phyloP scores from a whole-genome alignment of 148 eudicot genomes.

The Vaccinium corymbosum region DNA sequence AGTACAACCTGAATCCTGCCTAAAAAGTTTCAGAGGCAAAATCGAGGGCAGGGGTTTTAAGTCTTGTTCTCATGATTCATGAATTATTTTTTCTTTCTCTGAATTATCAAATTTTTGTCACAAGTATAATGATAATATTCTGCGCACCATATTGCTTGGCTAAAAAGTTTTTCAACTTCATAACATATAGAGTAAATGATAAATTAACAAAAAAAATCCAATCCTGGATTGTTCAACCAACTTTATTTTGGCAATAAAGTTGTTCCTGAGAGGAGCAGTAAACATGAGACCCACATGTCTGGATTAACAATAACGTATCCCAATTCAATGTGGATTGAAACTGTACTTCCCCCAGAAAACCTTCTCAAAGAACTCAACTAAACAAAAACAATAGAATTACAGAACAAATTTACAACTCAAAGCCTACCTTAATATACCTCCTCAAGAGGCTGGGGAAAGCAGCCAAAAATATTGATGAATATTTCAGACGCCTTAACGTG shows the following conservation, averaged over 20 bases:
- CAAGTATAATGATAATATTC: not conserved
- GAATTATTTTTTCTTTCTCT: not conserved
- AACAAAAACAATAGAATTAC: not conserved
- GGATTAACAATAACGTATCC: not conserved
- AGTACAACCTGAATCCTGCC: not conserved
- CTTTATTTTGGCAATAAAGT: not conserved
- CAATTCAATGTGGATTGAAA: not conserved
- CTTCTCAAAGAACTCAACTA: not conserved
- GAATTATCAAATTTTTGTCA: not conserved
- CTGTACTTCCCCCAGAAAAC: not conserved
- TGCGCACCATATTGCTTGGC: not conserved
- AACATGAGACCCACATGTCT: not conserved
- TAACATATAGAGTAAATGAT: not conserved
- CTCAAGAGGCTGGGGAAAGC: constrained; percentile 89
- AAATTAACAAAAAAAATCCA: not conserved
- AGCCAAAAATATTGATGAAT: constrained; percentile 79
- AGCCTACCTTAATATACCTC: constrained; percentile 82
- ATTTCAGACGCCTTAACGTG: constrained; percentile 61
- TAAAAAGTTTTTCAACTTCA: not conserved
- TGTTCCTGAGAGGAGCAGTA: not conserved
- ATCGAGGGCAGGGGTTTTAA: not conserved
- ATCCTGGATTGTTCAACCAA: not conserved
- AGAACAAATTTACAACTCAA: constrained; percentile 1
- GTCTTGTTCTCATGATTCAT: not conserved
- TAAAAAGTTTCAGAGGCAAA: not conserved